A percentile compares a stretch with the other conserved stretches of the same genome.
Evolutionary conservation across 192 early-diverging fungal genomes (phyloP).

Genomic region (Coemansia umbellata): DNA sequence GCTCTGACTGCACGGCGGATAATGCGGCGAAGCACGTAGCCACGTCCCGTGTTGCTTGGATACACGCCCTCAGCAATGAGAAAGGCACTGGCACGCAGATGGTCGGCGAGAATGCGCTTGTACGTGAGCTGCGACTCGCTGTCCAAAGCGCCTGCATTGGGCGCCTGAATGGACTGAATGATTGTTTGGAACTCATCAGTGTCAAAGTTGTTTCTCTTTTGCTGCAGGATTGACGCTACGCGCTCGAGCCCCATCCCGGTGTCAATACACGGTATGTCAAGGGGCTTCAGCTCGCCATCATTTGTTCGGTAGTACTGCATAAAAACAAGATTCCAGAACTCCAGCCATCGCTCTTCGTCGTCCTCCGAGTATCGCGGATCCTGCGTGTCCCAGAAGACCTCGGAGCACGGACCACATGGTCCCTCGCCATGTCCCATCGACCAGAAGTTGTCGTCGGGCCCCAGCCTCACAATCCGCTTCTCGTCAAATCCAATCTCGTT

Average conservation of each 20-base stretch:
- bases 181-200: slow-evolving; percentile 86
- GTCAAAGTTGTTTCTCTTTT: slow-evolving; percentile 94
- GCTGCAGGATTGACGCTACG: slow-evolving; percentile 86
- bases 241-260: slow-evolving; percentile 98
- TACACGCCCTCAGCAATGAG: slow-evolving; percentile 92
- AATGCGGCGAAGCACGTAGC: slow-evolving; percentile 95
- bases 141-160: slow-evolving; percentile 69
- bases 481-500: slow-evolving; percentile 83
- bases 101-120: slow-evolving; percentile 97
- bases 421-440: slow-evolving; percentile 92
- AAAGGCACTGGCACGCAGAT: slow-evolving; percentile 90
- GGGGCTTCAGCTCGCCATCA: slow-evolving; percentile 72
- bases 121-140: slow-evolving; percentile 81
- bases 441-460: slow-evolving; percentile 97
- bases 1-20: slow-evolving; percentile 88
- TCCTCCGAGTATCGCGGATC: slow-evolving; percentile 76
- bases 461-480: slow-evolving; percentile 75
- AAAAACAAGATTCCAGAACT: slow-evolving; percentile 99
- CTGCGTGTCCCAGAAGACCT: slow-evolving; percentile 96
- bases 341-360: slow-evolving; percentile 92
- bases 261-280: slow-evolving; percentile 94
- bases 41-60: slow-evolving; percentile 96
- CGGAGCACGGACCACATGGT: slow-evolving; percentile 96
- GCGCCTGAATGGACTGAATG: slow-evolving; percentile 70
- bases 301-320: slow-evolving; percentile 96